These are phyloP conservation scores for Pseudocercospora musae DNA, from an alignment of 2,329 filamentous ascomycete species.

Conservation along the genomic window DNA sequence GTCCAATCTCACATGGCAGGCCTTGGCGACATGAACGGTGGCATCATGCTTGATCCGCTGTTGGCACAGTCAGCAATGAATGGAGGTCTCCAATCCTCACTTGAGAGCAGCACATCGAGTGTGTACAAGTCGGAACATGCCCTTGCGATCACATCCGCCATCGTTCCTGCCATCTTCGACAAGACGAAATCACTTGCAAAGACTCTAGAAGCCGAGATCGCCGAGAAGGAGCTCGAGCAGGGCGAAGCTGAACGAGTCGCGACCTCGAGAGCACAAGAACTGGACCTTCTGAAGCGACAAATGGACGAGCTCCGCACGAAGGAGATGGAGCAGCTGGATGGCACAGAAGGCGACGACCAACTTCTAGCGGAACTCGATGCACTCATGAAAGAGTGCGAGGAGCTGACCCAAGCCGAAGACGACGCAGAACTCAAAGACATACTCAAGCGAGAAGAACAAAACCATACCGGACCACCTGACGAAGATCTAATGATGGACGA, in stretches of 20 bases:
- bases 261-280: conserved; percentile 63
- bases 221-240: conserved; percentile 62
- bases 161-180: conserved; percentile 54
- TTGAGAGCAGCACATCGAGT: conserved; percentile 27
- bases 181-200: conserved; percentile 44
- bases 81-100: conserved; percentile 5
- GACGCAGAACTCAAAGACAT: conserved; percentile 38
- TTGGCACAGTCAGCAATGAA: conserved; percentile 22
- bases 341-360: conserved; percentile 38
- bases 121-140: conserved; percentile 46
- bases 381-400: conserved; percentile 42
- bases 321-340: conserved; percentile 51
- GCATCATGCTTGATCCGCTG: conserved; percentile 27
- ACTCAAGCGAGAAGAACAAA: conserved; percentile 27
- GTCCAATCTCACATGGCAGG: conserved; percentile 25
- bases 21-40: conserved; percentile 12
- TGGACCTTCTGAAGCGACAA: conserved; percentile 55
- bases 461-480: conserved; percentile 24
- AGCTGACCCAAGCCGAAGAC: conserved; percentile 46
- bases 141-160: conserved; percentile 60
- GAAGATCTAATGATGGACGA: conserved; percentile 19
- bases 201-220: conserved; percentile 69
- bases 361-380: conserved; percentile 34
- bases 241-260: conserved; percentile 48
- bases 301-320: conserved; percentile 52